Conservation (phyloP, 768 basidiomycete genomes). For the Neoboletus subvelutipes region DNA sequence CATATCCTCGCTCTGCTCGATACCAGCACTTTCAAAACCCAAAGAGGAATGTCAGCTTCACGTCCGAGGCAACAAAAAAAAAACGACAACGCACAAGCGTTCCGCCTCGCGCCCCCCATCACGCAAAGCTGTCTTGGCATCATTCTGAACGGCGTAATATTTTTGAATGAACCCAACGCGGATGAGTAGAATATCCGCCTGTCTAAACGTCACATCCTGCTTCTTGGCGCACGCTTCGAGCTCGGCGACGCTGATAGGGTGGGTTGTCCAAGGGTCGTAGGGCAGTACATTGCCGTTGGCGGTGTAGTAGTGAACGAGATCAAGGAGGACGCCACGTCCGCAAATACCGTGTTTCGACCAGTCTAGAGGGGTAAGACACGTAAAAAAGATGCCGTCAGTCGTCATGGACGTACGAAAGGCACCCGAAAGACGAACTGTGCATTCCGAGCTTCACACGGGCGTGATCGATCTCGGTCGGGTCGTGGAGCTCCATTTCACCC, state of each 20-base stretch:
- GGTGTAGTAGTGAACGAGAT: constrained; percentile 56
- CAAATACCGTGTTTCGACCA: constrained; percentile 73
- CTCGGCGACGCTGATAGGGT: constrained; percentile 51
- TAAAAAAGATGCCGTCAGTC: background rate
- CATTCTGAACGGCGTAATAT: constrained; percentile 44
- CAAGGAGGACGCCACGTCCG: constrained; percentile 65
- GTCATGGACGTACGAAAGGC: background rate
- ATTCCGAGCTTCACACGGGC: constrained; percentile 55
- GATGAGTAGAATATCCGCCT: constrained; percentile 59
- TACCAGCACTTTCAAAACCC: constrained; percentile 50
- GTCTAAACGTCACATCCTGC: constrained; percentile 57
- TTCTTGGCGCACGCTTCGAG: constrained; percentile 57
- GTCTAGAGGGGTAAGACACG: constrained; percentile 36
- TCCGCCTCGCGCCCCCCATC: constrained; percentile 38
- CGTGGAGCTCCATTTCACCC: constrained; percentile 47
- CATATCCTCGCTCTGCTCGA: constrained; percentile 69
- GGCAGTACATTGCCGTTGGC: constrained; percentile 42
- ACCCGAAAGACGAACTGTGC: constrained; percentile 51
- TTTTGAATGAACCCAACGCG: constrained; percentile 64
- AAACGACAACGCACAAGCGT: constrained; percentile 46
- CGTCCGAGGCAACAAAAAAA: background rate
- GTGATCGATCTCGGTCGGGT: constrained; percentile 50
- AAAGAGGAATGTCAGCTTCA: background rate
- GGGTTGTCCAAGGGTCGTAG: constrained; percentile 63
- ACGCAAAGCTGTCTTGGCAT: constrained; percentile 44